Base-by-base conservation (phyloP, 352 stramenopile genomes). In the Globisporangium emineosum region DNA sequence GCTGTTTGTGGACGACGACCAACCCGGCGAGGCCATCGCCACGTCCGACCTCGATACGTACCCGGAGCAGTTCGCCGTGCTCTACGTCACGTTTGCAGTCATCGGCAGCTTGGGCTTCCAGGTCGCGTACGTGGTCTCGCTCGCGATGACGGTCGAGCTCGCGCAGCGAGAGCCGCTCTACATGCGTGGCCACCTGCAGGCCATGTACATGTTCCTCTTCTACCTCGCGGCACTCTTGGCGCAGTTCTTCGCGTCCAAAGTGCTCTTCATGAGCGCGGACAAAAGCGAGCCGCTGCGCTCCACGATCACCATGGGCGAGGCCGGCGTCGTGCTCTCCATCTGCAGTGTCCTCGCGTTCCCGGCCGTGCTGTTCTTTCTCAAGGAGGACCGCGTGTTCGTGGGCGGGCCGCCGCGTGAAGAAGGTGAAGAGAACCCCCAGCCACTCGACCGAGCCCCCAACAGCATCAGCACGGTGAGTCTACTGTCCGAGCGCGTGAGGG, bases 161-260 rank as follows among this genome's bases (percentile, higher is more conserved):
- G 81, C 75, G 47, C 81, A 90, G 43, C 66, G 78, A 5, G 81
- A 90, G 37, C 66, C 66, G 42, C 58, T 87, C n/a, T 61, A 70
- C 29, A 57, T 77, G 56, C 73, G 81, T 13, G 81, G 81, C 23
- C 71, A 75, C 10, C 57, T 90, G 21, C 77, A 81, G n/a, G 69
- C 66, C 5, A 49, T 70, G 42, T 82, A 79, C 47, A 57, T 87
- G 27, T 57, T 78, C 6, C 27, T 88, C 13, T 86, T 72, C 63
- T 81, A 89, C 55, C 37, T 33, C 12, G 69, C 70, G 10, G 67
- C 59, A 5, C 42, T 77, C 4, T 15, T 71, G 5, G 68, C 72
- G 25, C 66, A 86, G 30, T 35, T 66, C 5, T 17, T 61, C 2
- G 49, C 79, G 13, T 76, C 72, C n/a, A 49, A 69, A 25, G 57